Conservation (phyloP, 2,329 filamentous ascomycete species). For the Aspergillus sp. region DNA sequence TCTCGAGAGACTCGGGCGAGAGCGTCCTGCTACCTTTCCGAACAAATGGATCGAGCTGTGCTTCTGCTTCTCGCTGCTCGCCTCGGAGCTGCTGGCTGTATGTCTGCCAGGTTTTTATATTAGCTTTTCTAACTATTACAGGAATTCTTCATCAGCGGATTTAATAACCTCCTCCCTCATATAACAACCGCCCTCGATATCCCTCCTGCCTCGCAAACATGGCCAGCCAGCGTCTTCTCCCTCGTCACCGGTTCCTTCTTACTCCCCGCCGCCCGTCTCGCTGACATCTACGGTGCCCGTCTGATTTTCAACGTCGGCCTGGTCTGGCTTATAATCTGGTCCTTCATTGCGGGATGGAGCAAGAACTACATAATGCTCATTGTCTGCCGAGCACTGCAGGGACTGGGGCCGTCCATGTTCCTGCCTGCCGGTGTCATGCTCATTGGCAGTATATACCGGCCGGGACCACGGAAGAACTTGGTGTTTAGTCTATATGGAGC, state of each 20-base stretch:
- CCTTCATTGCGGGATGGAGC: constrained; percentile 1
- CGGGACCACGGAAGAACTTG: constrained; percentile 11
- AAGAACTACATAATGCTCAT: constrained; percentile 12
- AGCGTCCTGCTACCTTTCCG: constrained; percentile 1
- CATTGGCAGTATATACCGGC: constrained; percentile 9
- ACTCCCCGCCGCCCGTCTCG: constrained; percentile 5
- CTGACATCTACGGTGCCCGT: constrained; percentile 10
- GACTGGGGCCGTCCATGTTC: constrained; percentile 6
- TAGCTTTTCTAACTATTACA: neutral
- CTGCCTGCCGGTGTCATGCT: constrained; percentile 7
- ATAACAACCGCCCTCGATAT: constrained; percentile 6
- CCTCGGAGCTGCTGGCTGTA: neutral
- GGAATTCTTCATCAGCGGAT: constrained; percentile 7
- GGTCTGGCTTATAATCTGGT: constrained; percentile 8
- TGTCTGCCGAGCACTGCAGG: constrained; percentile 12
- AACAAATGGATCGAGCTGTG: constrained; percentile 1
- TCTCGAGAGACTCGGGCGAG: neutral
- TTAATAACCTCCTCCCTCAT: constrained; percentile 10
- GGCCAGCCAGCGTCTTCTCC: constrained; percentile 13
- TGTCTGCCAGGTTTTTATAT: neutral
- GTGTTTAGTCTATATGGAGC: constrained; percentile 12
- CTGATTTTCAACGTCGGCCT: constrained; percentile 5
- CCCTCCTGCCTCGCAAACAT: constrained; percentile 6
- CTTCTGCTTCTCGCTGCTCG: neutral
- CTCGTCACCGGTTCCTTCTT: constrained; percentile 10